Conservation (phyloP, 257 asterid genomes). For the Plantago ovata region DNA sequence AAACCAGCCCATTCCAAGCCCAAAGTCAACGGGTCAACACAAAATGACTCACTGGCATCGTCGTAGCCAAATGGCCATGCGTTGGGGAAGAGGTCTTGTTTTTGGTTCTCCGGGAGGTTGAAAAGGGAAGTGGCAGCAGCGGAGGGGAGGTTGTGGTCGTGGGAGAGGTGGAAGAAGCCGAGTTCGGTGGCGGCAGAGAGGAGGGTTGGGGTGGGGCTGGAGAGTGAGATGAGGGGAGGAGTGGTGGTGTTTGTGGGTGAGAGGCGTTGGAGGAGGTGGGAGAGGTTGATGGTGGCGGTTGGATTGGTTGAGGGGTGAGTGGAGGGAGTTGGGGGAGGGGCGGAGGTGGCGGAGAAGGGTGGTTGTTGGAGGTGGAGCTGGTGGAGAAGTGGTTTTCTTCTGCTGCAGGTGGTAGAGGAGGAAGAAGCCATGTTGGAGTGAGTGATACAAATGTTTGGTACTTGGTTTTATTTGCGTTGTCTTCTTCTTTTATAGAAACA, state of each 20-base stretch:
- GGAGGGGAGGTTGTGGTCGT: slow-evolving; percentile 39
- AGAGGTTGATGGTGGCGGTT: slow-evolving; percentile 24
- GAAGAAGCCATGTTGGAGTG: slow-evolving; percentile 41
- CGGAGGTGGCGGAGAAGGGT: slow-evolving; percentile 38
- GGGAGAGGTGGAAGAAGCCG: slow-evolving; percentile 69
- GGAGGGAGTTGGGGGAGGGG: slow-evolving; percentile 84
- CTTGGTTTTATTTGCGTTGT: neutral
- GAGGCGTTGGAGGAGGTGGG: slow-evolving; percentile 60
- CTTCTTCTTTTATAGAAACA: neutral
- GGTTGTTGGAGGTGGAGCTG: slow-evolving; percentile 34
- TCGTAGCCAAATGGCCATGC: slow-evolving; percentile 77
- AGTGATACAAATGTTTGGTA: neutral
- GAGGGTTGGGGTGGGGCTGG: slow-evolving; percentile 31
- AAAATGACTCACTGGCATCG: slow-evolving; percentile 38
- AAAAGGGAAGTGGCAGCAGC: slow-evolving; percentile 35
- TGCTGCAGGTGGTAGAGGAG: slow-evolving; percentile 17
- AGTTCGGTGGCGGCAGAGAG: slow-evolving; percentile 42
- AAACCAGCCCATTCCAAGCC: slow-evolving; percentile 30
- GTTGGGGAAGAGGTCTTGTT: slow-evolving; percentile 35
- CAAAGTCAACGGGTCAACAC: slow-evolving; percentile 40
- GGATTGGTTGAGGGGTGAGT: slow-evolving; percentile 36
- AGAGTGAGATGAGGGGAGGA: slow-evolving; percentile 42
- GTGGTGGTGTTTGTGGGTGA: slow-evolving; percentile 42
- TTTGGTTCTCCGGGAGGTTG: slow-evolving; percentile 28
- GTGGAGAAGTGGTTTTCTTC: slow-evolving; percentile 26